These are phyloP conservation scores for Ilex paraguariensis DNA, from an alignment of 305 asterid species.

Conservation along the genomic window DNA sequence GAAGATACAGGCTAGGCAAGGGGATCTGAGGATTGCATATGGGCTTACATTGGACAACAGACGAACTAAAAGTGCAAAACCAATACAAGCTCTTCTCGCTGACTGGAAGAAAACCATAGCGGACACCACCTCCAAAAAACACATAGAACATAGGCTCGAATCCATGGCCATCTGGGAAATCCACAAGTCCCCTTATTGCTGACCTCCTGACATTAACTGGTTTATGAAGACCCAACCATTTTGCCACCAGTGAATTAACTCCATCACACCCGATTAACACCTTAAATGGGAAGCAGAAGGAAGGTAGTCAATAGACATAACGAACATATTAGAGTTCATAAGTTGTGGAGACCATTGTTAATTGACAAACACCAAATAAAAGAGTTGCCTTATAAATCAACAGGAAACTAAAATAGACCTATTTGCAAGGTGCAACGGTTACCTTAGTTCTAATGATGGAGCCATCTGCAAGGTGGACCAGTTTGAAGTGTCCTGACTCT, in stretches of 20 bases:
- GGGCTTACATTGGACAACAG: constrained; percentile 19
- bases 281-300: constrained; percentile 9
- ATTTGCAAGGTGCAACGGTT: not conserved
- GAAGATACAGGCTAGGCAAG: too few species aligned
- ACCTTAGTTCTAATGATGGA: constrained; percentile 57
- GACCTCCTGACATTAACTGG: constrained; percentile 26
- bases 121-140: constrained; percentile 31
- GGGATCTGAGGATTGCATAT: too few species aligned
- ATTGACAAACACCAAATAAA: too few species aligned
- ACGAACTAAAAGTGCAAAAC: constrained; percentile 29
- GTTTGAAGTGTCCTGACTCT: constrained; percentile 42
- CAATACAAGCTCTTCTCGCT: constrained; percentile 34
- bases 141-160: constrained; percentile 25
- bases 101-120: constrained; percentile 37
- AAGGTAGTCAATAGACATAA: not conserved
- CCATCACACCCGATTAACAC: constrained; percentile 50
- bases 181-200: constrained; percentile 31
- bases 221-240: constrained; percentile 28
- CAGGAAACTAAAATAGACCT: too few species aligned
- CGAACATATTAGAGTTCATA: not conserved
- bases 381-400: too few species aligned
- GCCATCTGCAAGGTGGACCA: constrained; percentile 63
- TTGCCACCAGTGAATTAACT: constrained; percentile 35
- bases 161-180: constrained; percentile 26
- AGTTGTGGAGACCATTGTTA: too few species aligned